These are phyloP conservation scores for Cryphonectria naterciae DNA, from an alignment of 2,329 filamentous ascomycete species.

Conservation along the genomic window DNA sequence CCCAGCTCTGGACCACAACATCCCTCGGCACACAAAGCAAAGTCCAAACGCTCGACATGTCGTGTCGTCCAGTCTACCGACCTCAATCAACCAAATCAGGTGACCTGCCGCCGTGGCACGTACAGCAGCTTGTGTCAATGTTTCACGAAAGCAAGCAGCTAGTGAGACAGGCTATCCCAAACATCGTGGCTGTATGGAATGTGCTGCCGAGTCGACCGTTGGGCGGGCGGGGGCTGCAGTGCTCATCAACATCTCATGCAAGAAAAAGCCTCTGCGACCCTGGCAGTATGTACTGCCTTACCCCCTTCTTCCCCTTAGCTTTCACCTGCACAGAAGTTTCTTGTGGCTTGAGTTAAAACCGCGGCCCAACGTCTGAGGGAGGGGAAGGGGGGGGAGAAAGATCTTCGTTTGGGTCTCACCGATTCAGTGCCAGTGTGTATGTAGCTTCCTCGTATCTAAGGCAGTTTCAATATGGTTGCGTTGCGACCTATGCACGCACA, in stretches of 20 bases:
- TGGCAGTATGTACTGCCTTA: background rate
- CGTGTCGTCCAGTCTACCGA: background rate
- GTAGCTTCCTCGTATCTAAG: background rate
- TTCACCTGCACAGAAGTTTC: background rate
- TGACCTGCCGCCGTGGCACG: background rate
- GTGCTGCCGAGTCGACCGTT: background rate
- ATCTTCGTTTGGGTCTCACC: conserved; percentile 1
- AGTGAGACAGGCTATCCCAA: background rate
- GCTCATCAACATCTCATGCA: background rate
- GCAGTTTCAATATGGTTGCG: background rate
- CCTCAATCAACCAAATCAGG: background rate
- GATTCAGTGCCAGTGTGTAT: background rate
- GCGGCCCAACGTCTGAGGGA: background rate
- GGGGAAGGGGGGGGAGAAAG: background rate
- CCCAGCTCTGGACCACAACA: background rate
- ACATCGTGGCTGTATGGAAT: background rate
- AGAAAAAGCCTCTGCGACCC: background rate
- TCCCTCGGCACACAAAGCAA: background rate
- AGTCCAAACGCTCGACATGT: background rate
- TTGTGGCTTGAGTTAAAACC: background rate
- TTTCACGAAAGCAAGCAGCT: background rate
- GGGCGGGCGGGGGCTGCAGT: background rate
- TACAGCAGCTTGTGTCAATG: background rate
- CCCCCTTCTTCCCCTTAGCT: background rate
- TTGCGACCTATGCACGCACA: background rate